phyloP scores from a whole-genome alignment of 2,329 filamentous ascomycete species.

The Venturiaceae sp. region DNA sequence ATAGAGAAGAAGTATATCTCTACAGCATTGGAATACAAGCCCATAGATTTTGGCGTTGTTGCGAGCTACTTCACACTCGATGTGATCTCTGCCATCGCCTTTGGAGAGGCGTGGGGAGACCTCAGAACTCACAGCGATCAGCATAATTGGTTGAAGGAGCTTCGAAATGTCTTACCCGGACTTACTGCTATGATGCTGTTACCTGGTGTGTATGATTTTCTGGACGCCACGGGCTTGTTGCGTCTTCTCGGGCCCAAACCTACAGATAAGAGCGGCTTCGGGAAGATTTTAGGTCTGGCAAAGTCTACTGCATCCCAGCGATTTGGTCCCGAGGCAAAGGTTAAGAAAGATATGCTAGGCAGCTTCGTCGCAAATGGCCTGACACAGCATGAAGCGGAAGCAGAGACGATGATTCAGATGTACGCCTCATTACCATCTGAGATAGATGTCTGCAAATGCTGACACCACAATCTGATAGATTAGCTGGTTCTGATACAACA shows the following conservation, averaged over 20 bases:
- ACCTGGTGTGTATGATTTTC: constrained; percentile 1
- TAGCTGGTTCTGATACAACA: constrained; percentile 50
- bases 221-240: not conserved
- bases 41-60: constrained; percentile 23
- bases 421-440: constrained; percentile 29
- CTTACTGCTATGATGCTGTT: not conserved
- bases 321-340: constrained; percentile 32
- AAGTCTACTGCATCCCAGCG: constrained; percentile 28
- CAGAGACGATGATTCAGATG: constrained; percentile 26
- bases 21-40: constrained; percentile 18
- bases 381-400: constrained; percentile 25
- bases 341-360: constrained; percentile 40
- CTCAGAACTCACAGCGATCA: constrained; percentile 37
- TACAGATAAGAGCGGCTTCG: constrained; percentile 11
- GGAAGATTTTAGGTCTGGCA: constrained; percentile 10
- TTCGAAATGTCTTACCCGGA: constrained; percentile 22
- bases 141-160: constrained; percentile 30
- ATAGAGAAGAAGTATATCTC: constrained; percentile 24
- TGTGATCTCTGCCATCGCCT: constrained; percentile 30
- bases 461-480: constrained; percentile 49
- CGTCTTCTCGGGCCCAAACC: constrained; percentile 7
- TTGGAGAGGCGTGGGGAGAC: constrained; percentile 38
- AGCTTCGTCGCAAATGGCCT: constrained; percentile 38
- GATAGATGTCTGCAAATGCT: constrained; percentile 39
- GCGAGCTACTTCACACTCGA: constrained; percentile 31